phyloP scores from a whole-genome alignment of 305 asterid genomes.

The Coffea humblotiana region DNA sequence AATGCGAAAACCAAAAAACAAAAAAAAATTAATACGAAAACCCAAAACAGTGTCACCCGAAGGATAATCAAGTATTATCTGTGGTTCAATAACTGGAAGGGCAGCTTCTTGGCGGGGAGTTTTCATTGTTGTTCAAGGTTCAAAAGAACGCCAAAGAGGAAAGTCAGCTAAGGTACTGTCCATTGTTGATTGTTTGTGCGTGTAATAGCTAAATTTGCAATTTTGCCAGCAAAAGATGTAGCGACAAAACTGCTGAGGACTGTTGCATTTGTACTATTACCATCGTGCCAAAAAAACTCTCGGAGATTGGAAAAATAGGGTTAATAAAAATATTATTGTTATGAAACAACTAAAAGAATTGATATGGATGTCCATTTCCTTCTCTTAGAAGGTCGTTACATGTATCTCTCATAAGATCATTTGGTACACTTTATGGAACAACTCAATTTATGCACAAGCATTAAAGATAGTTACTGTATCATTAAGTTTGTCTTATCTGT shows the following conservation, averaged over 20 bases:
- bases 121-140: not conserved
- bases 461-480: too few relatives aligned
- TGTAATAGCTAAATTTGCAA: not conserved
- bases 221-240: not conserved
- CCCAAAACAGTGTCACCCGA: not conserved
- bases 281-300: not conserved
- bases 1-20: not conserved
- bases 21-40: too few relatives aligned
- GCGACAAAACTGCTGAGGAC: not conserved
- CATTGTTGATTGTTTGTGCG: not conserved
- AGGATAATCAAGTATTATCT: not conserved
- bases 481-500: too few relatives aligned
- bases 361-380: too few relatives aligned
- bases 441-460: too few relatives aligned
- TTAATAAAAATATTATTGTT: too few relatives aligned
- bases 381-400: too few relatives aligned
- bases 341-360: too few relatives aligned
- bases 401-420: too few relatives aligned
- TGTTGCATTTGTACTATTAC: not conserved
- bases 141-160: not conserved
- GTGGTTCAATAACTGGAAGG: not conserved
- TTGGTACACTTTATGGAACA: too few relatives aligned
- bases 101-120: not conserved
- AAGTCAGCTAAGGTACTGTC: not conserved
- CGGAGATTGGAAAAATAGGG: not conserved